phyloP scores from a whole-genome alignment of 2,329 filamentous ascomycete genomes.

The Ophiostoma quercus region DNA sequence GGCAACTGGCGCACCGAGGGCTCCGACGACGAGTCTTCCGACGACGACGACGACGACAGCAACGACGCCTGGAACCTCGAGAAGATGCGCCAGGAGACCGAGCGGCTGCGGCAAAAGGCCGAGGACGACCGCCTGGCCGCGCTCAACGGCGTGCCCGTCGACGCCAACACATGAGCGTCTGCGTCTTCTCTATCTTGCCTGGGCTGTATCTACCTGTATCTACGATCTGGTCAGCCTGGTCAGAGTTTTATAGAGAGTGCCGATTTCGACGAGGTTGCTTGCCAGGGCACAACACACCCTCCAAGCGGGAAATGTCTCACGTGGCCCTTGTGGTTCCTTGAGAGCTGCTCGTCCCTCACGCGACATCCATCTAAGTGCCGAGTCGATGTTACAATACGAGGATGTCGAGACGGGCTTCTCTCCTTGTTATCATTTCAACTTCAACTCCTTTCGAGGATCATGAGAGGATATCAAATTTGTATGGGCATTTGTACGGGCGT shows the following conservation, averaged over 20 bases:
- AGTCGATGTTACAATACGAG: neutral
- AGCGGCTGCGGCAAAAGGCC: slow-evolving; percentile 64
- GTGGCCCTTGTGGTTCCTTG: neutral
- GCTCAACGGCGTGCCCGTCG: slow-evolving; percentile 22
- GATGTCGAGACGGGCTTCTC: neutral
- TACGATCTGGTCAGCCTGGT: neutral
- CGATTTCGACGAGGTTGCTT: neutral
- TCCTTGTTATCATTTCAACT: neutral
- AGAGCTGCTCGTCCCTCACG: neutral
- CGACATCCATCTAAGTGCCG: neutral
- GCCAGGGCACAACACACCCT: neutral
- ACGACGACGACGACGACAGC: slow-evolving; percentile 56
- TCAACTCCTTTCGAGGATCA: neutral
- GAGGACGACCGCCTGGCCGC: slow-evolving; percentile 64
- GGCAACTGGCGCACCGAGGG: slow-evolving; percentile 76
- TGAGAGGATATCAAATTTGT: slow-evolving; percentile 2
- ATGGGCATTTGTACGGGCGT: neutral
- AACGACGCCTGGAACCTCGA: slow-evolving; percentile 69
- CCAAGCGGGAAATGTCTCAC: neutral
- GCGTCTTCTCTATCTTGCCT: neutral
- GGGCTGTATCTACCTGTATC: too few species aligned
- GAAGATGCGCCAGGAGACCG: slow-evolving; percentile 78
- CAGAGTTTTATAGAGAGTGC: neutral
- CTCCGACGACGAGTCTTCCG: slow-evolving; percentile 54
- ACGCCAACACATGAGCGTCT: neutral